Base-by-base conservation (phyloP, 2,329 filamentous ascomycete species). In the Talaromyces sp. region DNA sequence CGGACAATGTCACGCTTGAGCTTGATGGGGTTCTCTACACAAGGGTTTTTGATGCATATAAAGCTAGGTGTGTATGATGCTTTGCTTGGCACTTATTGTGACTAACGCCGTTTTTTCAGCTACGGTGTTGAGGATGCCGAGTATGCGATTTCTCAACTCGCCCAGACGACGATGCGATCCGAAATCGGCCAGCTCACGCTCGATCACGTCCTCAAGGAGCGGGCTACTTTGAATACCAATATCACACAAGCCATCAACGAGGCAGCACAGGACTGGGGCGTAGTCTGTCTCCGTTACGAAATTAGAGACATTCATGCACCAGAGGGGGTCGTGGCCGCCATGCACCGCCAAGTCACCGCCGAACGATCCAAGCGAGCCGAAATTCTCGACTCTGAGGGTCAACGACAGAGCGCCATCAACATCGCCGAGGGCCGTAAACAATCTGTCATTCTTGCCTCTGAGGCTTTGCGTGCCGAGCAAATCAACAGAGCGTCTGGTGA, bases 181-280 rank as follows among this genome's bases (percentile, higher is more conserved):
- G 95, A 99, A 79, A 99, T 99, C 73, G 95, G 95, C 69, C 95
- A 98, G 79, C 85, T 99, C 66, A 91, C 92, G 0, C 90, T 99
- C 72, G 95, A 99, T 79, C 94, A 99, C 80, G 95, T 99, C 52
- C 86, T 99, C 65, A 98, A 98, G 78, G 95, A 99, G 84, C 92
- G 95, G 69, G 92, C 93, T 3, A 92, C 93, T 22, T 88, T 99
- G 70, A 99, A 99, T 83, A 93, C 88, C 69, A 98, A 99, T 81
- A 99, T 99, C 76, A 98, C 95, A n/a, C 90, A 92, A 65, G 94
- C 95, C 50, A 98, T 99, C 84, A 99, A 99, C 78, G 94, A 98
- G 78, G 95, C 95, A 1, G 94, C 95, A 4, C 90, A 96, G 73
- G 94, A 94, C 62, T 99, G 95, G 95, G 95, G 95, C 66, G 92